Conservation (phyloP, 2,329 filamentous ascomycete genomes). For the Alternaria triticina region DNA sequence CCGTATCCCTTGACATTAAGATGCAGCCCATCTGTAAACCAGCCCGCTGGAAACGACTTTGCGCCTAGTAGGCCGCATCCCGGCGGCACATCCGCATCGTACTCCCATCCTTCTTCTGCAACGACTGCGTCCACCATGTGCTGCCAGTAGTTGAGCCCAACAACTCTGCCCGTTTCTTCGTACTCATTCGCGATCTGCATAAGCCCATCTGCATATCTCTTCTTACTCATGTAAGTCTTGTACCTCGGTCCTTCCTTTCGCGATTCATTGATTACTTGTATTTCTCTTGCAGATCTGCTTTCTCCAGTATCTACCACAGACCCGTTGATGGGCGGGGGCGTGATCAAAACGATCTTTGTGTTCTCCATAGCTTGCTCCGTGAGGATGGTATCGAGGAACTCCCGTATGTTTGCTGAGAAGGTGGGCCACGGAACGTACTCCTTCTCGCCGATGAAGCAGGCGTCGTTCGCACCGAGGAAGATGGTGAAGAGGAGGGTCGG, state of each 20-base stretch:
- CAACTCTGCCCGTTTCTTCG: constrained; percentile 40
- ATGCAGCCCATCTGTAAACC: constrained; percentile 50
- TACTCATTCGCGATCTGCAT: constrained; percentile 46
- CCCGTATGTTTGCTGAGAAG: constrained; percentile 46
- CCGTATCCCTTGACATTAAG: constrained; percentile 41
- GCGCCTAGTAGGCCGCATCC: constrained; percentile 44
- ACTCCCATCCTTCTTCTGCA: constrained; percentile 32
- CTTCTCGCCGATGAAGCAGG: constrained; percentile 32
- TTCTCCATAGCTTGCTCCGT: constrained; percentile 32
- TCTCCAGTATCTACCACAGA: constrained; percentile 3
- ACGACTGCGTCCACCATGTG: constrained; percentile 32
- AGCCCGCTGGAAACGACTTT: constrained; percentile 40
- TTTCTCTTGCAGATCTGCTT: neutral
- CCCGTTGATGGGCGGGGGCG: constrained; percentile 47
- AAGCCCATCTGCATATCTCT: constrained; percentile 46
- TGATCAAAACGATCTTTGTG: constrained; percentile 48
- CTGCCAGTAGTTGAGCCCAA: constrained; percentile 46
- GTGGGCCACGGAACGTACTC: constrained; percentile 41
- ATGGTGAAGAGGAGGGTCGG: constrained; percentile 50
- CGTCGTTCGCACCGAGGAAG: constrained; percentile 51
- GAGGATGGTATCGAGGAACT: constrained; percentile 45
- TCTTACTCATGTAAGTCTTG: constrained; percentile 48
- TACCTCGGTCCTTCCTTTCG: constrained; percentile 30
- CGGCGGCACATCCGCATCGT: constrained; percentile 41
- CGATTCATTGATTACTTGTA: constrained; percentile 5